phyloP scores from a whole-genome alignment of 1,284 basidiomycete genomes.

The Tilletia walkeri region DNA sequence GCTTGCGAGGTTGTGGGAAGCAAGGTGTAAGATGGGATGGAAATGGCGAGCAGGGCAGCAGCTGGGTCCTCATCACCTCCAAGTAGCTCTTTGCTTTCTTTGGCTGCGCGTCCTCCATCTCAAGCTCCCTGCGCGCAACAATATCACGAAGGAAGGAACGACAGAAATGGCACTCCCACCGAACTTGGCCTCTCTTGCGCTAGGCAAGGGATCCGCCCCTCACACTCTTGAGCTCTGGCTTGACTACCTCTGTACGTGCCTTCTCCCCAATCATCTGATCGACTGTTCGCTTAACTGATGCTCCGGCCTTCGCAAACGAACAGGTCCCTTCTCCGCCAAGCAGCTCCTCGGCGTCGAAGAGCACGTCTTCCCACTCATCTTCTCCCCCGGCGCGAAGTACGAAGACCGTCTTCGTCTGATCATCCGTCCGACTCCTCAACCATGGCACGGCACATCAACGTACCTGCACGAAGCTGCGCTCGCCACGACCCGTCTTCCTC shows the following conservation, averaged over 20 bases:
- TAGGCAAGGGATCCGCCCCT: conserved; percentile 69
- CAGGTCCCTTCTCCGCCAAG: conserved; percentile 71
- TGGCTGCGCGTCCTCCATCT: no score
- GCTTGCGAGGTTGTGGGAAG: no score
- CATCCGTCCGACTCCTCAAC: conserved; percentile 74
- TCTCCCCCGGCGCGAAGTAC: conserved; percentile 58
- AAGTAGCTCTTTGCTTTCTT: no score
- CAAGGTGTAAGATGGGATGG: no score
- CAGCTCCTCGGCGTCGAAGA: conserved; percentile 56
- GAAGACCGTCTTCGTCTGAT: conserved; percentile 75
- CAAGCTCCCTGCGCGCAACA: no score
- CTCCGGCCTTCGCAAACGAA: conserved; percentile 55
- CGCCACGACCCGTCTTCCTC: conserved; percentile 66
- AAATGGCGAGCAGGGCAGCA: no score
- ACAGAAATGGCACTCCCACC: conserved; percentile 76
- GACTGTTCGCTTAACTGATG: conserved; percentile 20
- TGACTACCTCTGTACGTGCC: conserved; percentile 6
- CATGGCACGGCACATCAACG: conserved; percentile 63
- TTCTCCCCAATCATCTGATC: background rate
- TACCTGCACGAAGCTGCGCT: conserved; percentile 77
- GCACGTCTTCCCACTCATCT: conserved; percentile 55
- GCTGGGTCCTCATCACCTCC: no score
- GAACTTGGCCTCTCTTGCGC: conserved; percentile 69
- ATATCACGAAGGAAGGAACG: no score
- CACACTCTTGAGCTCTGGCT: conserved; percentile 81